Percentiles rank a stretch among this genome's conserved stretches.
phyloP scores from a whole-genome alignment of 2,329 filamentous ascomycete species.

The Tolypocladium ophioglossoides region DNA sequence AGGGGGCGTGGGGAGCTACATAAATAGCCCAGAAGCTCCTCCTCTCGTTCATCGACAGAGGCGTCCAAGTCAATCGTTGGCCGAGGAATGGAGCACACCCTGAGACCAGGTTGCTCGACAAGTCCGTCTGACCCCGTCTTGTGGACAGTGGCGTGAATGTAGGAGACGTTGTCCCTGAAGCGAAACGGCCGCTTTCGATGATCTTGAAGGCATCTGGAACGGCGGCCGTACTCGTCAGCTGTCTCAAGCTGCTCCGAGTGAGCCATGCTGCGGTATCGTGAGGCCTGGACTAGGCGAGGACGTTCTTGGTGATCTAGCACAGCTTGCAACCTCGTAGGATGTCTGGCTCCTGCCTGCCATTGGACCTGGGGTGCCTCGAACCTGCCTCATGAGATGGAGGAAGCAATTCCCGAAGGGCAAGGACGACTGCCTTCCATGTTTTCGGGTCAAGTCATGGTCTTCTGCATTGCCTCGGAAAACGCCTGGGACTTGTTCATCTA shows the following conservation, averaged over 20 bases:
- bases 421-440: not conserved
- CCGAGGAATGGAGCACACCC: conserved; percentile 6
- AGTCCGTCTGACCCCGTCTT: conserved; percentile 7
- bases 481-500: too few species aligned
- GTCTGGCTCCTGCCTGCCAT: not conserved
- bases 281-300: not conserved
- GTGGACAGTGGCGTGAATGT: conserved; percentile 8
- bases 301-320: not conserved
- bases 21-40: not conserved
- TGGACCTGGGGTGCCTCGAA: not conserved
- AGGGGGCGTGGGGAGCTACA: not conserved
- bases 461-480: too few species aligned
- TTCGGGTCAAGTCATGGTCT: too few species aligned
- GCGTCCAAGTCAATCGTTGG: conserved; percentile 5
- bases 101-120: conserved; percentile 11
- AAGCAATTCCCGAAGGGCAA: not conserved
- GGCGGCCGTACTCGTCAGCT: conserved; percentile 15
- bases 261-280: not conserved
- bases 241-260: conserved; percentile 1
- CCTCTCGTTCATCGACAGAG: not conserved
- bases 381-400: not conserved
- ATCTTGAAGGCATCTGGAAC: conserved; percentile 15
- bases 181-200: conserved; percentile 14
- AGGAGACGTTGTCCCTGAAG: conserved; percentile 11
- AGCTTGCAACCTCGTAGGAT: not conserved